phyloP scores from a whole-genome alignment of 192 early-diverging fungal species.

The Backusella westeae region DNA sequence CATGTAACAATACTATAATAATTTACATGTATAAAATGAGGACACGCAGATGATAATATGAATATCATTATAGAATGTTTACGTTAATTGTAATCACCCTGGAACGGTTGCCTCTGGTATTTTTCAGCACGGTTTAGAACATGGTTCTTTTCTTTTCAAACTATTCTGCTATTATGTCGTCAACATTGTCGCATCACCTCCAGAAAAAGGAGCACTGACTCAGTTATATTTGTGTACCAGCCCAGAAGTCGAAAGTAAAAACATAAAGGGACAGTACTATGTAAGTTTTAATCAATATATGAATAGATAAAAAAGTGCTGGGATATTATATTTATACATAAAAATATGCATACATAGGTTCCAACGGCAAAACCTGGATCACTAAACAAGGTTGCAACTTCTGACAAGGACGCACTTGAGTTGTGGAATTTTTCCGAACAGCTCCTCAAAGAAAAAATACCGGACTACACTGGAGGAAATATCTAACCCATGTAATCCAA shows the following conservation, averaged over 20 bases:
- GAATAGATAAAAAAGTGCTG: not conserved
- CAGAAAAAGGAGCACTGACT: conserved; percentile 36
- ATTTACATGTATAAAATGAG: too few species aligned
- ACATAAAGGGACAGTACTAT: conserved; percentile 36
- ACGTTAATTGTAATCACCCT: too few species aligned
- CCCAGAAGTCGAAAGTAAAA: conserved; percentile 49
- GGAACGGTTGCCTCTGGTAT: too few species aligned
- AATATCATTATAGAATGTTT: too few species aligned
- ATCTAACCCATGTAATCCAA: not conserved
- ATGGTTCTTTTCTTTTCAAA: too few species aligned
- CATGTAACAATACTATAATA: too few species aligned
- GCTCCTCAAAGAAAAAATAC: conserved; percentile 23
- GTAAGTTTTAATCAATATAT: not conserved
- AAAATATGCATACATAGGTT: not conserved
- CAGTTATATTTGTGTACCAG: conserved; percentile 47
- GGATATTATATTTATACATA: not conserved
- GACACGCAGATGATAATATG: too few species aligned
- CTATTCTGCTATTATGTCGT: too few species aligned
- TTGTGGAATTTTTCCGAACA: conserved; percentile 29
- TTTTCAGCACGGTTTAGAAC: too few species aligned
- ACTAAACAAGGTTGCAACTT: not conserved
- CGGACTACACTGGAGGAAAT: conserved; percentile 15
- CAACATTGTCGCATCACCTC: too few species aligned
- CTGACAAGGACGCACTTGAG: not conserved
- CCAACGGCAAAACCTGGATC: conserved; percentile 10